Conservation (phyloP, 31 red algal species). For the Endocladia muricata region DNA sequence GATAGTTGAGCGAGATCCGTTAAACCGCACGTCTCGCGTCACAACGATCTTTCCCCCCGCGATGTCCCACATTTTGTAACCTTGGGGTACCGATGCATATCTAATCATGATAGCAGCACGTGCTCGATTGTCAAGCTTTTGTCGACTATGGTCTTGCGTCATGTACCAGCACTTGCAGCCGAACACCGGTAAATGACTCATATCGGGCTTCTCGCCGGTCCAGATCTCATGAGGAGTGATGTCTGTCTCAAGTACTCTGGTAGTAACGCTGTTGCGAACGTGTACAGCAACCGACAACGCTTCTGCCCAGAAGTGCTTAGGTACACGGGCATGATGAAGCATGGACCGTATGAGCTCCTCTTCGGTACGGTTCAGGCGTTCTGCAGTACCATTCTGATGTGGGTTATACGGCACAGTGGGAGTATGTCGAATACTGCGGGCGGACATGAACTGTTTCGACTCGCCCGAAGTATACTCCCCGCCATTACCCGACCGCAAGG, state of each 20-base stretch:
- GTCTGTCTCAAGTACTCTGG: not conserved
- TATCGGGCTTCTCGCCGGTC: not conserved
- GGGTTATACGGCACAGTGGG: not conserved
- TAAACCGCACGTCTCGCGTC: too few relatives aligned
- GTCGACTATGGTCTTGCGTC: not conserved
- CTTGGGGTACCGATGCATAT: not conserved
- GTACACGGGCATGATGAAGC: not conserved
- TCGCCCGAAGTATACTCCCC: too few relatives aligned
- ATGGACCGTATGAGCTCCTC: not conserved
- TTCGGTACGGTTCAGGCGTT: not conserved
- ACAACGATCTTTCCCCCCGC: too few relatives aligned
- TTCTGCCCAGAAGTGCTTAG: not conserved
- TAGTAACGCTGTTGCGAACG: not conserved
- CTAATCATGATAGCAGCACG: not conserved
- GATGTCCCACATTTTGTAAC: not conserved
- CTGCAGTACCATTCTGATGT: not conserved
- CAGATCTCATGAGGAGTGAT: not conserved
- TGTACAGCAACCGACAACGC: not conserved
- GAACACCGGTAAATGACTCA: not conserved
- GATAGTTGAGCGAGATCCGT: too few relatives aligned
- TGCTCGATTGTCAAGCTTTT: not conserved
- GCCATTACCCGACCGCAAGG: not conserved
- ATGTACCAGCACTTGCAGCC: not conserved
- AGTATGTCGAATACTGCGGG: not conserved
- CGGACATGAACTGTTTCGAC: not conserved